Conservation (phyloP, 1,139 yeast genomes). For the Saccharomycopsis hybrid region DNA sequence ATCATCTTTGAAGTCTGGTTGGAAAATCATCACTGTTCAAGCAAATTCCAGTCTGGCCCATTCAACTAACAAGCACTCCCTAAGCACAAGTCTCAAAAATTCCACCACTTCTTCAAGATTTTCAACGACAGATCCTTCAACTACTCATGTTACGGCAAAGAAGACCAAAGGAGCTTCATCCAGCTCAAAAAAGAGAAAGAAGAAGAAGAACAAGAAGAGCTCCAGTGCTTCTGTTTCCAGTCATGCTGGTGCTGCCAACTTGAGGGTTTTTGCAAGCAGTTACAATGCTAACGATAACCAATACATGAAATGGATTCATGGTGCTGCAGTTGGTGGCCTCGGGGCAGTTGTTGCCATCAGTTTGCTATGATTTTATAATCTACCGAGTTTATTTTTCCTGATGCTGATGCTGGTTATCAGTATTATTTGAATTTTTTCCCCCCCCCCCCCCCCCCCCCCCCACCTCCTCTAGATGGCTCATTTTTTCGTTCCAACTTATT, state of each 20-base stretch:
- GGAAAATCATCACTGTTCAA: background rate
- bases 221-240: slow-evolving; percentile 9
- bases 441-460: no score
- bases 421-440: no score
- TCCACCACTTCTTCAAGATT: background rate
- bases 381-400: no score
- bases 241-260: slow-evolving; percentile 8
- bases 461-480: no score
- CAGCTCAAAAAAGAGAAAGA: background rate
- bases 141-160: background rate
- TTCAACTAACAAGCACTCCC: background rate
- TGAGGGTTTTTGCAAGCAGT: background rate
- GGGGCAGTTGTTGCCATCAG: no score
- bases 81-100: background rate
- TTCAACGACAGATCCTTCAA: background rate
- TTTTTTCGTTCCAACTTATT: no score
- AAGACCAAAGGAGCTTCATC: no score
- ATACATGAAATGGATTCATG: no score
- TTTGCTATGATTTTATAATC: no score
- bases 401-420: no score
- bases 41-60: background rate
- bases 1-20: slow-evolving; percentile 1
- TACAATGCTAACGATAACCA: no score
- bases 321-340: no score
- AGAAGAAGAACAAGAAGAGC: slow-evolving; percentile 9